Evolutionary conservation across 208 protist species (phyloP).

Genomic region (Chromosphaera perkinsii): DNA sequence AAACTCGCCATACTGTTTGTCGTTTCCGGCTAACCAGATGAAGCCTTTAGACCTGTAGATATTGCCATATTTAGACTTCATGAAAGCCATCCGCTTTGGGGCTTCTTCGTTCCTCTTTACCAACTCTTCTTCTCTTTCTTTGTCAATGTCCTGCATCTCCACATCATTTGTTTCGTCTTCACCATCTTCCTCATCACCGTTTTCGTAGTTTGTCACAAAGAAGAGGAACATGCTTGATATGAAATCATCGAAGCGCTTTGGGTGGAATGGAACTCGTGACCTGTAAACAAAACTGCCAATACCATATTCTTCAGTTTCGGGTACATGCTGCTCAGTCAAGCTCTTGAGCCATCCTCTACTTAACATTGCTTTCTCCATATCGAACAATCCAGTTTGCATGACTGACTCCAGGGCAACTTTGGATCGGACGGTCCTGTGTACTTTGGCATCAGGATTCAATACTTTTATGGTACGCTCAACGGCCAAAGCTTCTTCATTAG

Average conservation of each 20-base stretch:
- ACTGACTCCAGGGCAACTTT: background rate
- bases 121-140: background rate
- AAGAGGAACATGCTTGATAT: background rate
- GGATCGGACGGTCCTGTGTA: constrained; percentile 41
- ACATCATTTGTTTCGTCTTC: background rate
- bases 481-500: constrained; percentile 23
- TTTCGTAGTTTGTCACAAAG: constrained; percentile 5
- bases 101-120: too few relatives aligned
- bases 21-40: too few relatives aligned
- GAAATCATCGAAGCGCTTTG: constrained; percentile 26
- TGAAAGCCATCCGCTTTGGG: too few relatives aligned
- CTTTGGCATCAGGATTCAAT: constrained; percentile 65
- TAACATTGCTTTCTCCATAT: background rate
- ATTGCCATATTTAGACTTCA: too few relatives aligned
- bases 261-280: constrained; percentile 53
- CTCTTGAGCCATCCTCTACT: constrained; percentile 44
- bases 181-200: background rate
- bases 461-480: constrained; percentile 42
- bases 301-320: constrained; percentile 65
- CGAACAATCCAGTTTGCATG: background rate
- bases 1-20: too few relatives aligned
- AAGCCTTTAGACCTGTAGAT: too few relatives aligned
- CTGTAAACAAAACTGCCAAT: constrained; percentile 59
- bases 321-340: constrained; percentile 31
- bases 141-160: background rate